phyloP scores from a whole-genome alignment of 2,329 filamentous ascomycete genomes.

The Elsinoe australis region DNA sequence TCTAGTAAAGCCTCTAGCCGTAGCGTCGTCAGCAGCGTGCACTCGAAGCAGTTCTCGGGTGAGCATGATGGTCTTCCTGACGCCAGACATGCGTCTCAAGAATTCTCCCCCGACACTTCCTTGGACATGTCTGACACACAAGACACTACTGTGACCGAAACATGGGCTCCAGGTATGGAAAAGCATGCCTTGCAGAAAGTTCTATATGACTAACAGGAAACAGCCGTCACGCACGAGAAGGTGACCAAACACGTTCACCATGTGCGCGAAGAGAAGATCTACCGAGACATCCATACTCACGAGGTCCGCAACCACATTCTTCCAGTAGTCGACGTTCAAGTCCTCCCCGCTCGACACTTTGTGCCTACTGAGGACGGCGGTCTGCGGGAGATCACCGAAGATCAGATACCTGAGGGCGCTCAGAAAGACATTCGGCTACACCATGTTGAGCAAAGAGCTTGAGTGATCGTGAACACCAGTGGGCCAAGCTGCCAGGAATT shows the following conservation, averaged over 20 bases:
- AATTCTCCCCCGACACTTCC: not conserved
- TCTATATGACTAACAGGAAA: not conserved
- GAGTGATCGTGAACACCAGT: no score
- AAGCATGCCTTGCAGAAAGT: not conserved
- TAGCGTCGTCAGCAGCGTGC: no score
- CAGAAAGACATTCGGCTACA: no score
- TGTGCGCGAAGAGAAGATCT: constrained; percentile 41
- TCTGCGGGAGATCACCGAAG: constrained; percentile 35
- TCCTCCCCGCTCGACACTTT: constrained; percentile 48
- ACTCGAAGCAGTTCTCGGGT: no score
- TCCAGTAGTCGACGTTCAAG: constrained; percentile 47
- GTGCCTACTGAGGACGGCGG: constrained; percentile 32
- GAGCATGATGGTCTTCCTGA: no score
- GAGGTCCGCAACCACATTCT: constrained; percentile 46
- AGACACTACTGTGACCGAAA: constrained; percentile 33
- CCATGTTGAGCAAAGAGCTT: no score
- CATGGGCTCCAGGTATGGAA: constrained; percentile 34
- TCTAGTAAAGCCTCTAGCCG: no score
- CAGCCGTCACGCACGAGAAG: constrained; percentile 47
- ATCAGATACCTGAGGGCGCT: no score
- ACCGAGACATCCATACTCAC: constrained; percentile 49
- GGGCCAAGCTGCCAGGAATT: no score
- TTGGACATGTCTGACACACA: constrained; percentile 34
- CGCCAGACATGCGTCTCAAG: not conserved
- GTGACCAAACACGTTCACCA: constrained; percentile 40